Conservation (phyloP, 768 basidiomycete species). For the Boletus bicolor region DNA sequence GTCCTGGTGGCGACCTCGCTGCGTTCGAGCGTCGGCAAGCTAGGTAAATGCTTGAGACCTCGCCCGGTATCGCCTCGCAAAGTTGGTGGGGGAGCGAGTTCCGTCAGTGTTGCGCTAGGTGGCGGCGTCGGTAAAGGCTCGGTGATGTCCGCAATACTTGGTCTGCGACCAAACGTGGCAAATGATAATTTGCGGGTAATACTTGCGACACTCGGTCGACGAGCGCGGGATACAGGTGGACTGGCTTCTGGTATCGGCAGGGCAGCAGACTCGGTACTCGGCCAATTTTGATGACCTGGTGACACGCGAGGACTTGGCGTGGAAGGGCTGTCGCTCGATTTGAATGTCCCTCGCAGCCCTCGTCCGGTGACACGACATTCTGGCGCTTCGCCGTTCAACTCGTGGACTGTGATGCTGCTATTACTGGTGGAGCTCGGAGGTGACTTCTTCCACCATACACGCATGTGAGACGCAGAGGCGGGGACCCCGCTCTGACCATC, state of each 20-base stretch:
- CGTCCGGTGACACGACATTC: constrained; percentile 5
- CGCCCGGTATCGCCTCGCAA: constrained; percentile 9
- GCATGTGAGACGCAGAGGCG: constrained; percentile 17
- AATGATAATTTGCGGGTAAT: constrained; percentile 34
- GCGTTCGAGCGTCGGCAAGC: constrained; percentile 19
- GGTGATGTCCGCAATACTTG: constrained; percentile 22
- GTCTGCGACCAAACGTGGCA: constrained; percentile 26
- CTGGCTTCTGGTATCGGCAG: constrained; percentile 6
- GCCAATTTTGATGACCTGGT: constrained; percentile 20
- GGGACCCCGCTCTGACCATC: constrained; percentile 6
- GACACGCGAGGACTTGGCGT: constrained; percentile 22
- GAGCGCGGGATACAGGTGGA: constrained; percentile 5
- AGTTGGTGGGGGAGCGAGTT: constrained; percentile 19
- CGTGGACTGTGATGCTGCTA: constrained; percentile 12
- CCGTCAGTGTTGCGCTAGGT: constrained; percentile 5
- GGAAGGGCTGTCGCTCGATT: constrained; percentile 11
- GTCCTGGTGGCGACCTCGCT: neutral
- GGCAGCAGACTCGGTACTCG: constrained; percentile 20
- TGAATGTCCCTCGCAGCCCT: constrained; percentile 7
- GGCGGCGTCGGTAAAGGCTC: constrained; percentile 21
- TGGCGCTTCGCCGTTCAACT: constrained; percentile 1
- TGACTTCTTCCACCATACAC: constrained; percentile 33
- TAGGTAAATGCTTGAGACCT: constrained; percentile 25
- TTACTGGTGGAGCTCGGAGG: constrained; percentile 10
- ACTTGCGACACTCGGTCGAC: constrained; percentile 29